Base-by-base conservation (phyloP, 1,284 basidiomycete species). In the Tylopilus sp. region DNA sequence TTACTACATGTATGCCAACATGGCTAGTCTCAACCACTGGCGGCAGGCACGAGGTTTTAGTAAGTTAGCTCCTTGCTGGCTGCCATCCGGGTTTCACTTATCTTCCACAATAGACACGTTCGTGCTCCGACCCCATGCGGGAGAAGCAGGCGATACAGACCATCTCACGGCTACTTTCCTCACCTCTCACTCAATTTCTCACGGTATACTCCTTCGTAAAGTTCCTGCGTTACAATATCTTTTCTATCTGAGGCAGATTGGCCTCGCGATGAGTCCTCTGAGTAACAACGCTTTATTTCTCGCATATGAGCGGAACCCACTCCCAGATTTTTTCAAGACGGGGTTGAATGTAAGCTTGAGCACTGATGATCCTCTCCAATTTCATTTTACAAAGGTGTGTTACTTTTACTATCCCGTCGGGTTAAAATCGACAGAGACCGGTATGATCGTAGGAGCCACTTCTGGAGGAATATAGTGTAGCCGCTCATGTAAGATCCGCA, bases 221-320 rank as follows among this genome's bases (percentile, higher is more conserved):
- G 96, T 99, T 1, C 97, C 96, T 0, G 95, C 94, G 0, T 72
- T 91, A 39, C 89, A 92, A 60, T 96, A 96, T 63, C 78, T 96
- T 11, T 99, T 95, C 74, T 99, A 99, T 68, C 75, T 97, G 55
- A 94, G 92, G 71, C 94, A 97, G 71, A 97, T 97, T 52, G 95
- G 94, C 7, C 80, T 99, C 16, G 96, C 97, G 6, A 99, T 99
- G 97, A 95, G 91, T 61, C 97, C 97, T 0, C 72, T 99, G 37
- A 94, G 90, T 67, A 99, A 99, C 70, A 99, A 99, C 60, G 95
- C 97, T 1, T 74, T 99, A 35, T 99, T 99, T 76, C 74, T 99
- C 61, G 89, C 91, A 6, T 99, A 98, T 65, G 97, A 99, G 70
- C 78, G 97, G 42, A 99, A 99, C 64, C 97, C 97, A 0, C 82